Base-by-base conservation (phyloP, 768 basidiomycete genomes). In the Xerocomus brunneocitrinus region DNA sequence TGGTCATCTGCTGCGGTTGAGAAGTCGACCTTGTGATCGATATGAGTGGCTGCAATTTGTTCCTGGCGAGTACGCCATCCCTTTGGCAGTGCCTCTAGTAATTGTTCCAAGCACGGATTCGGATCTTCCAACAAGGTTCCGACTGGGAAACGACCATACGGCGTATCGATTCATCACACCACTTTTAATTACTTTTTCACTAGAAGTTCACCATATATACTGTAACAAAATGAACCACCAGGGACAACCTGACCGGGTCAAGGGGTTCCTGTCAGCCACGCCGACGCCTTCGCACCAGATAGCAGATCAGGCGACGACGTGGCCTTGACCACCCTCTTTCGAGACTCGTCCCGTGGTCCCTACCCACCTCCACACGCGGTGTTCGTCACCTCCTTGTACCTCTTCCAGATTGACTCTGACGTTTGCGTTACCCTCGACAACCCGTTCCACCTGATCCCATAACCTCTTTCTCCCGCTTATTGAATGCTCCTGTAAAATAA, bases 341-440 rank as follows among this genome's bases (percentile, higher is more conserved):
- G 65, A 52, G 57, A 56, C 47, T 68, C 66, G 64, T 36, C 64
- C 70, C 59, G 65, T 53, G 51, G 71, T 71, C n/a, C 92, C 92
- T 30, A 91, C 82, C 93, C 93, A 95, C 53, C 87, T 74, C 93
- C 93, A 95, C 52, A 92, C 92, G 58, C 90, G 81, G 71, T 85
- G 78, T 72, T 92, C 91, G 69, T 95, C 91, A 10, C 93, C 92
- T 59, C 87, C 87, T 55, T 76, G 77, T 44, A 89, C 80, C 68
- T 95, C 93, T 69, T 89, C 89, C 49, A 91, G 73, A 66, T 87
- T 89, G 30, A 83, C 84, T 56, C 90, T 81, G 40, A 97, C 89
- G 69, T 97, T 97, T 30, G 90, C 81, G 73, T 97, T 97, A 50
- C 84, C 82, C 71, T 95, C 93, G 4, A 97, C 92, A 47, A 93